Evolutionary conservation across 108 stramenopile genomes (phyloP).

Genomic region (Bacterosira constricta): DNA sequence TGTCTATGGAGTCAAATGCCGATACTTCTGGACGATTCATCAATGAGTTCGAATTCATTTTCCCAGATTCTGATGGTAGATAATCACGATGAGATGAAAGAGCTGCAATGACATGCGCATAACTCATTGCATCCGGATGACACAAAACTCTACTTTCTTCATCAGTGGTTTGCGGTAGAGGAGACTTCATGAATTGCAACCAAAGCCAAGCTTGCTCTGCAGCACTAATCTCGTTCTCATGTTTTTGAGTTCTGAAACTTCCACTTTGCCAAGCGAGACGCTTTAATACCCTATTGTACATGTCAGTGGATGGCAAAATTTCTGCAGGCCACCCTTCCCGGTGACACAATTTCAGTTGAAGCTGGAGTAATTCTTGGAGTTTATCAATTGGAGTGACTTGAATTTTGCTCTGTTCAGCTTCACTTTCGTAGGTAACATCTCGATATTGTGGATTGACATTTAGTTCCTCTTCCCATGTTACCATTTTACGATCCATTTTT

Average conservation of each 20-base stretch:
- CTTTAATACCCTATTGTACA: conserved; percentile 41
- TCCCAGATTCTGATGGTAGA: conserved; percentile 1
- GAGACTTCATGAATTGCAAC: conserved; percentile 42
- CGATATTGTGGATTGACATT: conserved; percentile 17
- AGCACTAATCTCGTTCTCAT: conserved; percentile 5
- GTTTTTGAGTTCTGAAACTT: neutral
- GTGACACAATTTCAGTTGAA: conserved; percentile 44
- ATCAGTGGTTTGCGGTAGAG: neutral
- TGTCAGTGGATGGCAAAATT: conserved; percentile 22
- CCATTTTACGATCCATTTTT: neutral
- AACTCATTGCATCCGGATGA: conserved; percentile 27
- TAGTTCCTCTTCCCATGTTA: conserved; percentile 39
- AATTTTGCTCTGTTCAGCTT: conserved; percentile 3
- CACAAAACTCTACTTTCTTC: conserved; percentile 12
- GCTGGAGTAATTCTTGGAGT: conserved; percentile 40
- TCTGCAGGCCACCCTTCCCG: conserved; percentile 40
- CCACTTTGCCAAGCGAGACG: conserved; percentile 29
- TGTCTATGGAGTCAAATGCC: conserved; percentile 12
- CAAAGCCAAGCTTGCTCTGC: conserved; percentile 36
- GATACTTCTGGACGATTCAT: neutral
- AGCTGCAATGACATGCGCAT: conserved; percentile 36
- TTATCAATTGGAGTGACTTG: conserved; percentile 26
- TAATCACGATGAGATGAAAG: conserved; percentile 18
- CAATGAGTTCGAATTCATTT: neutral
- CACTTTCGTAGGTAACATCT: neutral